Conservation (phyloP, 805 yeast genomes). For the Ogataea wickerhamii region DNA sequence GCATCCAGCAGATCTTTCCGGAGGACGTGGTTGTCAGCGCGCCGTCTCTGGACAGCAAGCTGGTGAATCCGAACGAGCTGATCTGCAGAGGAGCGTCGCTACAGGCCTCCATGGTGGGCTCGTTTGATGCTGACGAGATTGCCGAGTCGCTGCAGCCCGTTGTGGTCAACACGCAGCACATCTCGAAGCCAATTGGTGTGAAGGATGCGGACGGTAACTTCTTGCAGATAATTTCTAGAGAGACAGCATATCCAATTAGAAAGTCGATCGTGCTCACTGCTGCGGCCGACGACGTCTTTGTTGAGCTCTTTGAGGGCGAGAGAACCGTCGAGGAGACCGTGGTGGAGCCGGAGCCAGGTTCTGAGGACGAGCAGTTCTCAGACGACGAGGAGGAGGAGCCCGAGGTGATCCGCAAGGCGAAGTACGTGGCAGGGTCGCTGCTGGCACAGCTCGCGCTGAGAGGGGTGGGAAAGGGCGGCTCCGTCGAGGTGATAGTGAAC, state of each 20-base stretch:
- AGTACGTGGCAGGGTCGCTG: conserved; percentile 65
- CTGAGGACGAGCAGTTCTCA: conserved; percentile 45
- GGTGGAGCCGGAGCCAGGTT: conserved; percentile 60
- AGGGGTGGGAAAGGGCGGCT: conserved; percentile 59
- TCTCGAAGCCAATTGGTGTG: conserved; percentile 79
- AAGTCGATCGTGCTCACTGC: conserved; percentile 63
- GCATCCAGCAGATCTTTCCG: conserved; percentile 74
- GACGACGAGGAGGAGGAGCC: conserved; percentile 77
- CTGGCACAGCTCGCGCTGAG: conserved; percentile 77
- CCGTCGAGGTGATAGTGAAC: conserved; percentile 66
- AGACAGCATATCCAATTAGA: conserved; percentile 89
- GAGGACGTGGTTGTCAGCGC: conserved; percentile 71
- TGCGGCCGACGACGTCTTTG: conserved; percentile 57
- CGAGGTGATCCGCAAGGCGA: conserved; percentile 74
- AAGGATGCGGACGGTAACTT: conserved; percentile 68
- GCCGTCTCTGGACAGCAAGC: conserved; percentile 73
- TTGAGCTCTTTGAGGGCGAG: conserved; percentile 83
- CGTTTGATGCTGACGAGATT: conserved; percentile 79
- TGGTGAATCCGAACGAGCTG: conserved; percentile 84
- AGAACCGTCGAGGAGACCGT: conserved; percentile 79
- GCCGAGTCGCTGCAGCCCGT: conserved; percentile 78
- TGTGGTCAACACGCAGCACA: conserved; percentile 84
- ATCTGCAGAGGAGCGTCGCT: conserved; percentile 93
- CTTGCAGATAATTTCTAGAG: conserved; percentile 68
- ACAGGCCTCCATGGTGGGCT: conserved; percentile 84